phyloP scores from a whole-genome alignment of 768 basidiomycete genomes.

The Coprinellus micaceus region DNA sequence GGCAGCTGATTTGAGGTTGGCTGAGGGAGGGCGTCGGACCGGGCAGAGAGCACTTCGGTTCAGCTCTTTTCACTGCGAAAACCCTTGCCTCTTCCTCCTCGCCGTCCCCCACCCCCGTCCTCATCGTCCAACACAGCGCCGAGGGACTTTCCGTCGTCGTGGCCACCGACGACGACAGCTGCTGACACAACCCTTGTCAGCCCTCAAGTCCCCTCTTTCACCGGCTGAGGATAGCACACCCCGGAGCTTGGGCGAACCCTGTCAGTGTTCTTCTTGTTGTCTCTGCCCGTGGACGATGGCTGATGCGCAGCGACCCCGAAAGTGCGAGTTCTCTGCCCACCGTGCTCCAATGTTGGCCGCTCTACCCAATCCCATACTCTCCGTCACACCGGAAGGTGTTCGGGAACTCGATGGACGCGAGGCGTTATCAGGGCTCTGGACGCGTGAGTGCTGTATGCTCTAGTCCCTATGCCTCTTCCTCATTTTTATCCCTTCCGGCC shows the following conservation, averaged over 20 bases:
- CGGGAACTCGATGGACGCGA: constrained; percentile 66
- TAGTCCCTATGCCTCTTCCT: background rate
- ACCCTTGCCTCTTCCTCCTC: background rate
- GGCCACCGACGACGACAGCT: background rate
- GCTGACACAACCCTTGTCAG: background rate
- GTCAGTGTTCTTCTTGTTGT: background rate
- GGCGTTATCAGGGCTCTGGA: constrained; percentile 65
- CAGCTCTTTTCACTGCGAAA: constrained; percentile 5
- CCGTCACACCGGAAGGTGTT: constrained; percentile 62
- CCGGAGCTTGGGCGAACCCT: background rate
- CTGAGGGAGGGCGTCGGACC: constrained; percentile 8
- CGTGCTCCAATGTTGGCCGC: constrained; percentile 39
- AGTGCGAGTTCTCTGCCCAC: background rate
- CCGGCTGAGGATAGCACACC: background rate
- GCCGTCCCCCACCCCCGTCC: background rate
- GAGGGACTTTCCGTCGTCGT: constrained; percentile 1
- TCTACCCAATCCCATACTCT: constrained; percentile 64
- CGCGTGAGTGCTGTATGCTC: constrained; percentile 41
- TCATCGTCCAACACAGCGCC: constrained; percentile 3
- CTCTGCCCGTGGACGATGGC: background rate
- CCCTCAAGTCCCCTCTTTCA: background rate
- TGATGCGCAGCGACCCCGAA: background rate
- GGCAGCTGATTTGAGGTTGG: constrained; percentile 10
- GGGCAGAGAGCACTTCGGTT: constrained; percentile 3
- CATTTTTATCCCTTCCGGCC: background rate